Evolutionary conservation across 2,329 filamentous ascomycete species (phyloP), one percentile per base, ranked within the genome.

Genomic region (Ophiocordyceps robertsii): DNA sequence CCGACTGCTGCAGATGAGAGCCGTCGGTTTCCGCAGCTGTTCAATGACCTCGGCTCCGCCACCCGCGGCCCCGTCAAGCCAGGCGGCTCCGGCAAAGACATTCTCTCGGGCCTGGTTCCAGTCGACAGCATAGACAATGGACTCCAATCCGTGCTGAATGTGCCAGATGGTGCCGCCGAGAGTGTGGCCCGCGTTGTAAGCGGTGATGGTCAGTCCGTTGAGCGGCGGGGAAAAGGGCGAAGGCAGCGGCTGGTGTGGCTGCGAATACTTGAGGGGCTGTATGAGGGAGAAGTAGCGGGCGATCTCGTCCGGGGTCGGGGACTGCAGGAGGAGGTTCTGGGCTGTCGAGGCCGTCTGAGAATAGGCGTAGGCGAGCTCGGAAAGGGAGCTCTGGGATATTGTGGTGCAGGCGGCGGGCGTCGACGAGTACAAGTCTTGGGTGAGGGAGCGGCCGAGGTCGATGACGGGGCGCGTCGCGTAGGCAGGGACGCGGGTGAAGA

Each of bases 21-120:
- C 92, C 0, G 92, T 96, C 1, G 92, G 92, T 53, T 94, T 92
- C 45, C 88, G 81, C 52, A 98, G 63, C 56, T 93, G 86, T 62
- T 98, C 92, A 43, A 95, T 88, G 17, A 98, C 87, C 57, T 95
- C 88, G 9, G 85, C 82, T 17, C 87, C 85, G 35, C 85, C 85
- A 1, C 77, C 78, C 29, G 82, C 84, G 19, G 81, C 80, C 6
- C 86, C 85, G 38, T 86, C 87, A 36, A 98, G 72, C 87, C 92
- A 96, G 24, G 90, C 88, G 19, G 92, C 92, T 48, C 90, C 90
- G 0, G 90, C 81, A 46, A 95, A 80, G 14, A 96, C 88, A 63
- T 95, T 94, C 59, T 98, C 92, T 51, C 87, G 79, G n/a, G 84
- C 87, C 63, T 95, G 89, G 53, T 95, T 95, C 92, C 92, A 98